Evolutionary conservation across 768 basidiomycete species (phyloP).

Genomic region (Russula olivacea): DNA sequence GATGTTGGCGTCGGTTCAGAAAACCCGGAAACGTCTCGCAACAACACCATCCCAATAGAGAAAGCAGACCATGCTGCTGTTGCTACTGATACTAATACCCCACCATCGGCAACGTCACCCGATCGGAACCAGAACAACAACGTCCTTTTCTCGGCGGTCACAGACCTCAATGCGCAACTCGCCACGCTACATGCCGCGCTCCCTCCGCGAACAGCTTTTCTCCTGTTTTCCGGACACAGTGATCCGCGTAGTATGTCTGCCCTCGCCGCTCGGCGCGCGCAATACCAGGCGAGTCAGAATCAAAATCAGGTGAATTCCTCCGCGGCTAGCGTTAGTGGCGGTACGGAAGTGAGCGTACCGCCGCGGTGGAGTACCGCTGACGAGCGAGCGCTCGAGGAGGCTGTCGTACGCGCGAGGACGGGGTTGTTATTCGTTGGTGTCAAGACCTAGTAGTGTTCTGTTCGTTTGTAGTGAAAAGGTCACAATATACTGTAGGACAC

Average conservation of each 20-base stretch:
- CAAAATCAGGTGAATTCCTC: slow-evolving; percentile 30
- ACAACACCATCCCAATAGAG: neutral
- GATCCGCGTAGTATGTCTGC: slow-evolving; percentile 78
- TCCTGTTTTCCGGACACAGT: slow-evolving; percentile 84
- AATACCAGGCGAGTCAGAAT: slow-evolving; percentile 39
- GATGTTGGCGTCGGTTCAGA: slow-evolving; percentile 30
- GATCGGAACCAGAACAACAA: neutral
- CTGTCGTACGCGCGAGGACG: slow-evolving; percentile 53
- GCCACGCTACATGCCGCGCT: slow-evolving; percentile 56
- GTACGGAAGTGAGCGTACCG: neutral
- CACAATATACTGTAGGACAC: too few relatives aligned
- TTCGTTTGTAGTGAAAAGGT: too few relatives aligned
- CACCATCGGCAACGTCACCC: neutral
- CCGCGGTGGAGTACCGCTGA: neutral
- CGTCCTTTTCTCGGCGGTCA: slow-evolving; percentile 28
- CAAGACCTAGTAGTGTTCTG: neutral
- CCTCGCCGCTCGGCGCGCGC: slow-evolving; percentile 33
- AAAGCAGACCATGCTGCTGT: neutral
- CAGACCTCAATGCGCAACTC: slow-evolving; percentile 55
- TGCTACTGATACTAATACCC: too few relatives aligned
- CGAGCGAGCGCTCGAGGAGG: neutral
- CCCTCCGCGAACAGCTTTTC: slow-evolving; percentile 71
- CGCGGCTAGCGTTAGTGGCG: slow-evolving; percentile 25
- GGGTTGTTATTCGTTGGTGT: neutral
- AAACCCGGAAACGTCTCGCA: neutral